These are phyloP conservation scores for Striga hermonthica DNA, from an alignment of 305 asterid genomes.

Conservation along the genomic window DNA sequence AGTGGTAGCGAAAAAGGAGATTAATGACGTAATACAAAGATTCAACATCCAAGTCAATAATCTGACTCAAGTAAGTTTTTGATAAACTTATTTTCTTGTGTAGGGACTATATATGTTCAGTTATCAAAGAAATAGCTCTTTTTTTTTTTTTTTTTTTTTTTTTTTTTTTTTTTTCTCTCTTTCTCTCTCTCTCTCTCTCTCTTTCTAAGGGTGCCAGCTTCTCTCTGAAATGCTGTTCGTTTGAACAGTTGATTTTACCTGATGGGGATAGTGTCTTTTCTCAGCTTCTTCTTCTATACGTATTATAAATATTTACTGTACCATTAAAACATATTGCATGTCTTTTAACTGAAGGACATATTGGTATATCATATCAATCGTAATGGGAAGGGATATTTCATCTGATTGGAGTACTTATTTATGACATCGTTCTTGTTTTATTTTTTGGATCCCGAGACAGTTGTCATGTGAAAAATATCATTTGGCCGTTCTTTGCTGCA, in stretches of 20 bases:
- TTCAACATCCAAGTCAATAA: constrained; percentile 95
- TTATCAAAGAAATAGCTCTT: constrained; percentile 8
- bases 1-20: constrained; percentile 61
- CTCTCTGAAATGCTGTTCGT: background rate
- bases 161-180: too few species aligned
- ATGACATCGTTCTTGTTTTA: background rate
- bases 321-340: constrained; percentile 6
- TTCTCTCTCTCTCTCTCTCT: too few species aligned
- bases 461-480: background rate
- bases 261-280: background rate
- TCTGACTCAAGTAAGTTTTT: constrained; percentile 82
- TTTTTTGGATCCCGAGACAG: background rate
- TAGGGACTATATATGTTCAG: constrained; percentile 7
- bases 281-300: background rate
- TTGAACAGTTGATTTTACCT: constrained; percentile 7
- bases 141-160: too few species aligned
- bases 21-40: constrained; percentile 56
- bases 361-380: background rate
- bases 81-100: constrained; percentile 24
- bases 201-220: background rate
- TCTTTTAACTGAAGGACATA: constrained; percentile 2
- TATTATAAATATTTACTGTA: background rate
- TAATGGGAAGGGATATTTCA: background rate
- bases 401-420: background rate
- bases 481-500: background rate